Evolutionary conservation across 2,329 filamentous ascomycete species (phyloP).

Genomic region (Coniochaeta hoffmannii): DNA sequence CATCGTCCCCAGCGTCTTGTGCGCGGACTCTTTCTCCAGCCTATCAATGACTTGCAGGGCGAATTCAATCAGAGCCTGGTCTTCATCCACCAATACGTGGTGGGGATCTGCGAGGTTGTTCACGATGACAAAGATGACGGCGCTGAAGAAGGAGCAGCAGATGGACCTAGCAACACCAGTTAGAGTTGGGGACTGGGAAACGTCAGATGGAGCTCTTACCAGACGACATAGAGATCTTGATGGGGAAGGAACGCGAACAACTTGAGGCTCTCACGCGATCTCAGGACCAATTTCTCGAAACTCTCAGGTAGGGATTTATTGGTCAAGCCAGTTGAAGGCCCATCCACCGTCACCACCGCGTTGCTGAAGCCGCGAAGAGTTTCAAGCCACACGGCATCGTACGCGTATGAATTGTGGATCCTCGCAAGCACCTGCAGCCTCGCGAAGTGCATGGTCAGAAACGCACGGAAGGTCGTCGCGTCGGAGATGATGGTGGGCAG

Average conservation of each 20-base stretch:
- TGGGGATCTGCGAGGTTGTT: slow-evolving; percentile 23
- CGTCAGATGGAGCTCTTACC: slow-evolving; percentile 22
- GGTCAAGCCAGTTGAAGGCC: background rate
- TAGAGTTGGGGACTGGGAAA: slow-evolving; percentile 17
- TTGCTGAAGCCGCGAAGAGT: background rate
- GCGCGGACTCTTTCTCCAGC: slow-evolving; percentile 2
- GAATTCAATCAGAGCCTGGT: slow-evolving; percentile 20
- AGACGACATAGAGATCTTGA: background rate
- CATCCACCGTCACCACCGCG: background rate
- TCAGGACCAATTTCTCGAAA: background rate
- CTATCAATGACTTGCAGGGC: slow-evolving; percentile 20
- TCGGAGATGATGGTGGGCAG: background rate
- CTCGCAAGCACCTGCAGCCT: background rate
- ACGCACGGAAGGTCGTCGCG: background rate
- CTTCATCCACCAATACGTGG: slow-evolving; percentile 16
- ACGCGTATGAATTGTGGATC: background rate
- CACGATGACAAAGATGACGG: slow-evolving; percentile 24
- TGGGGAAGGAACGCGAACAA: background rate
- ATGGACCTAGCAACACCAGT: slow-evolving; percentile 15
- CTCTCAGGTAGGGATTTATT: background rate
- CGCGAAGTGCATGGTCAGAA: background rate
- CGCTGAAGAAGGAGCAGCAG: slow-evolving; percentile 26
- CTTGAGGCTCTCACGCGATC: background rate
- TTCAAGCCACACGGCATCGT: background rate
- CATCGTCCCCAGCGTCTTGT: background rate